A percentile compares a stretch with the other conserved stretches of the same genome.
Evolutionary conservation across 176 grass and related monocot species (phyloP).

Genomic region (Chrysopogon serrulatus): DNA sequence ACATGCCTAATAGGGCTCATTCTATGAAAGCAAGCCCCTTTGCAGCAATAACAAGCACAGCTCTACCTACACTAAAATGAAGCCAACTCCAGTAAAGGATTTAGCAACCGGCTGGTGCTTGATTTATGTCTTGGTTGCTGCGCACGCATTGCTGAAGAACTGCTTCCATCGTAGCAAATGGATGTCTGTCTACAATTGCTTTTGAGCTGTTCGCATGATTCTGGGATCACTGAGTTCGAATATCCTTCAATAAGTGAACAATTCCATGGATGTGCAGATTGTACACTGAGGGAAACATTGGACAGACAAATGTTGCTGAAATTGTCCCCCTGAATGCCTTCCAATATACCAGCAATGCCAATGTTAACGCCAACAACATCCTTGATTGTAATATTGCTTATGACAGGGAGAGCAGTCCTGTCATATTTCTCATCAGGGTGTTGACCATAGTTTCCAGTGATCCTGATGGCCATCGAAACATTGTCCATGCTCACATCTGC

Average conservation of each 20-base stretch:
- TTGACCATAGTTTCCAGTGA: constrained; percentile 64
- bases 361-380: constrained; percentile 58
- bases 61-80: constrained; percentile 39
- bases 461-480: constrained; percentile 82
- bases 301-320: constrained; percentile 89
- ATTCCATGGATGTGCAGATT: constrained; percentile 69
- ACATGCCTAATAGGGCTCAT: constrained; percentile 29
- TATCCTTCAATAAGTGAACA: constrained; percentile 83
- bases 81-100: constrained; percentile 42
- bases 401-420: constrained; percentile 58
- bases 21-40: constrained; percentile 5
- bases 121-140: constrained; percentile 18
- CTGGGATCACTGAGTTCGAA: constrained; percentile 76
- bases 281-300: constrained; percentile 70
- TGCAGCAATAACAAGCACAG: constrained; percentile 19
- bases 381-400: constrained; percentile 76
- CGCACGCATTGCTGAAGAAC: not conserved
- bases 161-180: constrained; percentile 47
- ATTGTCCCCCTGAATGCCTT: constrained; percentile 77
- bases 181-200: constrained; percentile 36
- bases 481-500: constrained; percentile 67
- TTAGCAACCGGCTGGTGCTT: constrained; percentile 9
- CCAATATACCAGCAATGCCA: constrained; percentile 60
- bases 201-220: constrained; percentile 75
- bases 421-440: constrained; percentile 86